Conservation (phyloP, 139 green algal species). For the Medakamo hakoo region DNA sequence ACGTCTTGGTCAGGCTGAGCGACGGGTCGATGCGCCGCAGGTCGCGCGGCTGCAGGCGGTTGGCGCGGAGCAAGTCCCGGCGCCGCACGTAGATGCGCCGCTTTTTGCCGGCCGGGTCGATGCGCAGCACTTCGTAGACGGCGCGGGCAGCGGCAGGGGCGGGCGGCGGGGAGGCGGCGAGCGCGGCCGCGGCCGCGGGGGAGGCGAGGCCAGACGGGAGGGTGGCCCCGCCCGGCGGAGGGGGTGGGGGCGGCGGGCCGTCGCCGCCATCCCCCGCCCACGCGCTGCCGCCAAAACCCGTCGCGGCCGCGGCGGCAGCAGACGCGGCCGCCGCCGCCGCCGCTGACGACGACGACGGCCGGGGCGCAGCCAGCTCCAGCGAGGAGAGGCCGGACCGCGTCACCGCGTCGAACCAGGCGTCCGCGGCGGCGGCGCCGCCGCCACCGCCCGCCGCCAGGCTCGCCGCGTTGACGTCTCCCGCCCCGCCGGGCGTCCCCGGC, state of each 20-base stretch:
- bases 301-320: background rate
- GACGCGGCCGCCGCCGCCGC: no score
- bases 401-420: no score
- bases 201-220: no score
- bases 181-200: background rate
- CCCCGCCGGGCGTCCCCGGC: no score
- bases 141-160: conserved; percentile 11
- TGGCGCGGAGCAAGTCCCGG: conserved; percentile 61
- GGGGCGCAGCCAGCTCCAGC: no score
- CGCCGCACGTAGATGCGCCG: conserved; percentile 54
- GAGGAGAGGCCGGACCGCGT: no score
- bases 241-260: conserved; percentile 9
- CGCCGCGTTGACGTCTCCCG: no score
- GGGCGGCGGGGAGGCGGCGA: background rate
- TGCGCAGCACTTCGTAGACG: conserved; percentile 42
- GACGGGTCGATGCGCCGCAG: conserved; percentile 78
- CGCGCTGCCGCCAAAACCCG: background rate
- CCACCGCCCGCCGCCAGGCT: no score
- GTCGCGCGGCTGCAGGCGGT: conserved; percentile 76
- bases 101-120: conserved; percentile 39
- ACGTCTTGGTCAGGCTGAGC: conserved; percentile 53
- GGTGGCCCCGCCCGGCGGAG: no score
- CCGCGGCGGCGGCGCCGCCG: no score
- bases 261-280: conserved; percentile 1
- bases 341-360: no score